A percentile compares a stretch with the other conserved stretches of the same genome.
phyloP scores from a whole-genome alignment of 331 rosid genomes.

The Phaseolus coccineus region DNA sequence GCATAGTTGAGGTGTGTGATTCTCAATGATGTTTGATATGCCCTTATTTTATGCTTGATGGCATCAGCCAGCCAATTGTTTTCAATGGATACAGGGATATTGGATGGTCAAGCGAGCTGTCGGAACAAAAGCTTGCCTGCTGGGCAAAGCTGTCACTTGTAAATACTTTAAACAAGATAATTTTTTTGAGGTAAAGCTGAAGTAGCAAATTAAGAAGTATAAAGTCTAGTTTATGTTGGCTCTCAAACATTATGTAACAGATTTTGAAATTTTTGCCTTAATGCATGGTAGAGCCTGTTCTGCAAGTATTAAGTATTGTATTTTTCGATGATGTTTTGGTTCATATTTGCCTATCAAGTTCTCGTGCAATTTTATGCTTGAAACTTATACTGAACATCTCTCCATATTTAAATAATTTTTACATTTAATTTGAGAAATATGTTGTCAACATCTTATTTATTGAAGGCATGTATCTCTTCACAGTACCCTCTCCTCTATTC shows the following conservation, averaged over 20 bases:
- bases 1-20: slow-evolving; percentile 77
- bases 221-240: background rate
- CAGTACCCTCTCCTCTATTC: too few relatives aligned
- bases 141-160: slow-evolving; percentile 94
- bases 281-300: background rate
- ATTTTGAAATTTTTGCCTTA: background rate
- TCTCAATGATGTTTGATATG: slow-evolving; percentile 27
- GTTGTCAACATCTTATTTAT: background rate
- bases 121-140: slow-evolving; percentile 92
- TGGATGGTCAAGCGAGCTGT: slow-evolving; percentile 99
- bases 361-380: background rate
- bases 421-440: slow-evolving; percentile 1
- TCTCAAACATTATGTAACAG: background rate
- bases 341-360: background rate
- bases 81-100: slow-evolving; percentile 70
- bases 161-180: slow-evolving; percentile 80
- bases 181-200: slow-evolving; percentile 74
- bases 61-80: slow-evolving; percentile 39
- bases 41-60: slow-evolving; percentile 2
- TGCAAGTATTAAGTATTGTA: background rate
- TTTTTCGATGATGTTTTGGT: background rate
- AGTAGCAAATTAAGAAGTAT: slow-evolving; percentile 9
- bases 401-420: background rate
- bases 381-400: background rate
- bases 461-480: too few relatives aligned